Conservation (phyloP, 192 early-diverging fungal species). For the Gryganskiella cystojenkinii region DNA sequence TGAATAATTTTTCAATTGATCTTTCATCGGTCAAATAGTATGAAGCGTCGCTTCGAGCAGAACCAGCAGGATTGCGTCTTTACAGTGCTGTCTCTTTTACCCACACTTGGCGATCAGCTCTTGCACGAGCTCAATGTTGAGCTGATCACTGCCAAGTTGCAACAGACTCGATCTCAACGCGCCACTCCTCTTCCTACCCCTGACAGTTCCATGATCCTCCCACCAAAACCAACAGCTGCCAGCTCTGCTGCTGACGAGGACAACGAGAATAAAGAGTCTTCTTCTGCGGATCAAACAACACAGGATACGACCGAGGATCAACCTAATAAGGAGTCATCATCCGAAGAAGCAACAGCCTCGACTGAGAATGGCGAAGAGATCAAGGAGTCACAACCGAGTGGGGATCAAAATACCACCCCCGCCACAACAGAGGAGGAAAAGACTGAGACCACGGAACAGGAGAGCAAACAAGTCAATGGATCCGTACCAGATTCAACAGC, state of each 20-base stretch:
- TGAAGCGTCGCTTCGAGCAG: slow-evolving; percentile 92
- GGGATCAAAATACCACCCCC: too few relatives aligned
- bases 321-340: too few relatives aligned
- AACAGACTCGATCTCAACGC: slow-evolving; percentile 60
- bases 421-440: too few relatives aligned
- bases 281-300: too few relatives aligned
- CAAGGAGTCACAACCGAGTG: too few relatives aligned
- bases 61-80: slow-evolving; percentile 93
- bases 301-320: too few relatives aligned
- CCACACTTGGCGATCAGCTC: slow-evolving; percentile 82
- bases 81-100: slow-evolving; percentile 84
- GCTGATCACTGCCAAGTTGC: slow-evolving; percentile 69
- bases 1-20: not conserved
- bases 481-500: too few relatives aligned
- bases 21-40: slow-evolving; percentile 57
- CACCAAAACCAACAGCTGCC: slow-evolving; percentile 15
- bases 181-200: slow-evolving; percentile 41
- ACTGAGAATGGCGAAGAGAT: too few relatives aligned
- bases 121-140: slow-evolving; percentile 83
- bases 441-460: too few relatives aligned
- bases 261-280: not conserved
- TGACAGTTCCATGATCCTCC: slow-evolving; percentile 40
- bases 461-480: too few relatives aligned
- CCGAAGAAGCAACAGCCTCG: too few relatives aligned
- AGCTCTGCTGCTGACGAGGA: not conserved